Evolutionary conservation across 768 basidiomycete species (phyloP).

Genomic region (Naematelia aurantialba): DNA sequence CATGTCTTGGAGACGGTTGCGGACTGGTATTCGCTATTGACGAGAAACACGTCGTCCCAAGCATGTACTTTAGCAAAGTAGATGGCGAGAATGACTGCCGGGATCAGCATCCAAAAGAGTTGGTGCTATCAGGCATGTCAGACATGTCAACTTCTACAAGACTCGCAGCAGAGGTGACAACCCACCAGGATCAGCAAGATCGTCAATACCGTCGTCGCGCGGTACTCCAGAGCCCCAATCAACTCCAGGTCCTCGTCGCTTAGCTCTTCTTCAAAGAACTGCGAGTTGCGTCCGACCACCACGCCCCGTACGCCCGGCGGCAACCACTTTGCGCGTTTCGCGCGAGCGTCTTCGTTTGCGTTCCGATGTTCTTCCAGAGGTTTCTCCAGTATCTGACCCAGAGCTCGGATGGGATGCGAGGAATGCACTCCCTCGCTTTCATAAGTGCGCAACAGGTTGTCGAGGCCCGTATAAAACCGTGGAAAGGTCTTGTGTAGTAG

Average conservation of each 20-base stretch:
- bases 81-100: conserved; percentile 13
- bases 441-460: neutral
- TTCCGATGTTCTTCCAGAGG: conserved; percentile 1
- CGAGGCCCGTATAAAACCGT: neutral
- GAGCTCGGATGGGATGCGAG: neutral
- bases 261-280: conserved; percentile 25
- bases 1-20: conserved; percentile 11
- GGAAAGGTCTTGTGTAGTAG: neutral
- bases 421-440: conserved; percentile 4
- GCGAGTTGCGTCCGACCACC: conserved; percentile 14
- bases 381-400: neutral
- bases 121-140: no score
- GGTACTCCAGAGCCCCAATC: conserved; percentile 20
- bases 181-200: conserved; percentile 13
- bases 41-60: conserved; percentile 14
- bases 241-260: conserved; percentile 20
- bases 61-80: conserved; percentile 16
- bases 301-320: conserved; percentile 15
- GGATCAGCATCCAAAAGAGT: conserved; percentile 15
- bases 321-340: conserved; percentile 17
- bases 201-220: conserved; percentile 13
- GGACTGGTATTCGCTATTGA: conserved; percentile 9
- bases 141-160: neutral
- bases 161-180: neutral
- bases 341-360: conserved; percentile 6